A percentile compares a stretch with the other conserved stretches of the same genome.
These are phyloP conservation scores for Rutstroemia sydowiana DNA, from an alignment of 2,329 filamentous ascomycete genomes.

Conservation along the genomic window DNA sequence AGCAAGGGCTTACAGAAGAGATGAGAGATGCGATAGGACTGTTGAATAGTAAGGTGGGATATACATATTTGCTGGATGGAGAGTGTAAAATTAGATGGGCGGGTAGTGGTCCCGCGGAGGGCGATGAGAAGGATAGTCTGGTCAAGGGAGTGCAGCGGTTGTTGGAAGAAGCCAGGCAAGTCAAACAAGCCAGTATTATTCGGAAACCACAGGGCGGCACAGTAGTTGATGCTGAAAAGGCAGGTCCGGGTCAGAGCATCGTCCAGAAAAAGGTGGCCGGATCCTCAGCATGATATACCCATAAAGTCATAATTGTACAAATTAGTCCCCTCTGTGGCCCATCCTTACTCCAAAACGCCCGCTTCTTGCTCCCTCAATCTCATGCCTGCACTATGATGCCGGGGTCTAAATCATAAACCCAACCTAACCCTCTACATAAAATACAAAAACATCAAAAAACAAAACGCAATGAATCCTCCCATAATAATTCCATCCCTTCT, in stretches of 20 bases:
- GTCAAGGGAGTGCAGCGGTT: slow-evolving; percentile 57
- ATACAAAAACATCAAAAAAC: slow-evolving; percentile 79
- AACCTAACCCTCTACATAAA: slow-evolving; percentile 48
- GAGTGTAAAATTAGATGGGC: slow-evolving; percentile 92
- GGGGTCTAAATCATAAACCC: neutral
- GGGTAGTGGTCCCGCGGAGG: slow-evolving; percentile 64
- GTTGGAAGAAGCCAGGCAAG: slow-evolving; percentile 41
- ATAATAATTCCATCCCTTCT: slow-evolving; percentile 91
- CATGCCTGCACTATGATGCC: neutral
- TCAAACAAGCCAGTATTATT: neutral
- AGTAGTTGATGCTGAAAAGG: too few relatives aligned
- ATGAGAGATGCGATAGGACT: slow-evolving; percentile 59
- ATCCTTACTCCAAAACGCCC: slow-evolving; percentile 5
- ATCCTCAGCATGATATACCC: slow-evolving; percentile 18
- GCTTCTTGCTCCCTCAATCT: slow-evolving; percentile 8
- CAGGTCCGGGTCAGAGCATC: too few relatives aligned
- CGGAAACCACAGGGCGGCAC: neutral
- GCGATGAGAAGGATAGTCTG: slow-evolving; percentile 59
- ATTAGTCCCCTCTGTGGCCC: slow-evolving; percentile 5
- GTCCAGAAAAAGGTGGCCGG: slow-evolving; percentile 5
- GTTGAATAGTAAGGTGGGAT: slow-evolving; percentile 78
- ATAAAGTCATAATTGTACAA: slow-evolving; percentile 30
- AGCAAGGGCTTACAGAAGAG: slow-evolving; percentile 49
- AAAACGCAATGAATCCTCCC: slow-evolving; percentile 83
- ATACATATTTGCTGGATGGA: slow-evolving; percentile 83